Evolutionary conservation across 2,329 filamentous ascomycete genomes (phyloP), one percentile per base, ranked within the genome.

Genomic region (Colletotrichum lupini): DNA sequence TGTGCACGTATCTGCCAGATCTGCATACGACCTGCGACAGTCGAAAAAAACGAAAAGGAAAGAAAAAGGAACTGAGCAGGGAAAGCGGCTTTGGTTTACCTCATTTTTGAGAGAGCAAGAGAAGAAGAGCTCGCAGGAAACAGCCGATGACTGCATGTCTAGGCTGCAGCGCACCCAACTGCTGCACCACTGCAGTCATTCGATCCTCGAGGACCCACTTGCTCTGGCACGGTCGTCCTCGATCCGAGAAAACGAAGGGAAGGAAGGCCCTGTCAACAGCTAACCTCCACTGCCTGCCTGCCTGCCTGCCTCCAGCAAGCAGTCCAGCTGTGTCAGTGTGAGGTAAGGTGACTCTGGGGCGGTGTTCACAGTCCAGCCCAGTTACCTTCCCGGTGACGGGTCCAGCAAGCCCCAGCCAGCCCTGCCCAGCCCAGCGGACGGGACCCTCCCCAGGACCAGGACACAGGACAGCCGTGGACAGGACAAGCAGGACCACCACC

Each of bases 191-290:
- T 32, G 24, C 52, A 70, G 64, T 62, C 69, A 58, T 62, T 30
- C 62, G 24, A 28, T 14, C 19, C 57, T 52, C 59, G 52, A 42
- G 28, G 58, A 35, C 69, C 69, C 69, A 72, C 58, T 68, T 68
- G 19, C 16, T 46, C 42, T 72, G 52, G 53, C 69, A 64, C 58
- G 69, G 30, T 14, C 42, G 30, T 14, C 42, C 32, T 52, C n/a
- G 58, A 63, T 58, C 65, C 58, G 65, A 64, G 58, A 58, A 58
- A 49, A 37, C 30, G 8, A 30, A 30, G 35, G 35, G 37, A 42
- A 37, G 55, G 28, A 59, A 42, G 61, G 42, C 67, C 61, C 67
- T 66, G 67, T 26, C 28, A 53, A 32, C 60, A 19, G 16, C 3
- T 8, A 49, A n/a, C 42, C 32, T 32, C 32, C 32, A 32, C 32